Percentiles rank a stretch among this genome's conserved stretches.
Conservation (phyloP, 2,329 filamentous ascomycete genomes). For the Alternaria burnsii region DNA sequence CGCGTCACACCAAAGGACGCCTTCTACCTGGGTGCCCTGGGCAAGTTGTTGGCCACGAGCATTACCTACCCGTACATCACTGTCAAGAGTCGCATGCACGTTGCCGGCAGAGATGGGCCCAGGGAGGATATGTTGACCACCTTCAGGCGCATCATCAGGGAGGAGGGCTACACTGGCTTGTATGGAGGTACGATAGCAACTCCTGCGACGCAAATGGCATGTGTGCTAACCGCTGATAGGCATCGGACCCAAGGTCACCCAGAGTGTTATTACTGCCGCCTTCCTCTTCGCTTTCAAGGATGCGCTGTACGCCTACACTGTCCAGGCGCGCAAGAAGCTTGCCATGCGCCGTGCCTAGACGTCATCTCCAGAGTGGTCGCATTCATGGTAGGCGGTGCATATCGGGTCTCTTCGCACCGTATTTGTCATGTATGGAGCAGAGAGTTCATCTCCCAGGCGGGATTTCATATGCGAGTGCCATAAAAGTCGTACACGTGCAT, state of each 20-base stretch:
- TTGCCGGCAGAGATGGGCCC: conserved; percentile 77
- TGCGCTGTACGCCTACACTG: conserved; percentile 84
- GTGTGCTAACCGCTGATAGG: conserved; percentile 61
- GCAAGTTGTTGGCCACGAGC: conserved; percentile 91
- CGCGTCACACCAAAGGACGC: conserved; percentile 85
- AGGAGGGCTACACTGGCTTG: conserved; percentile 90
- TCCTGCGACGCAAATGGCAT: neutral
- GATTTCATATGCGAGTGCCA: neutral
- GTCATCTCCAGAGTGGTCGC: neutral
- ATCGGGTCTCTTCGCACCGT: neutral
- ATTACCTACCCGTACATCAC: conserved; percentile 99
- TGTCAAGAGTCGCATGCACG: conserved; percentile 97
- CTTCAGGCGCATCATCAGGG: conserved; percentile 79
- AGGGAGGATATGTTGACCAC: conserved; percentile 82
- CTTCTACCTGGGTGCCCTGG: conserved; percentile 89
- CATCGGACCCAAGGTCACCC: conserved; percentile 94
- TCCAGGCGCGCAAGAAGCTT: conserved; percentile 66
- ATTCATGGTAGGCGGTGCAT: neutral
- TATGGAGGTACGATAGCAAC: conserved; percentile 77
- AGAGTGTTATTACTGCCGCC: conserved; percentile 95
- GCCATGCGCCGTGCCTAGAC: conserved; percentile 23
- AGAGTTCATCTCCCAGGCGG: accelerated
- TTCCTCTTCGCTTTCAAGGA: conserved; percentile 99
- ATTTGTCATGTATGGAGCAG: neutral
- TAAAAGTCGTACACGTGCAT: too few relatives aligned